Percentiles rank a stretch among this genome's conserved stretches.
phyloP scores from a whole-genome alignment of 75 land plant species.

The Azolla pinnata region DNA sequence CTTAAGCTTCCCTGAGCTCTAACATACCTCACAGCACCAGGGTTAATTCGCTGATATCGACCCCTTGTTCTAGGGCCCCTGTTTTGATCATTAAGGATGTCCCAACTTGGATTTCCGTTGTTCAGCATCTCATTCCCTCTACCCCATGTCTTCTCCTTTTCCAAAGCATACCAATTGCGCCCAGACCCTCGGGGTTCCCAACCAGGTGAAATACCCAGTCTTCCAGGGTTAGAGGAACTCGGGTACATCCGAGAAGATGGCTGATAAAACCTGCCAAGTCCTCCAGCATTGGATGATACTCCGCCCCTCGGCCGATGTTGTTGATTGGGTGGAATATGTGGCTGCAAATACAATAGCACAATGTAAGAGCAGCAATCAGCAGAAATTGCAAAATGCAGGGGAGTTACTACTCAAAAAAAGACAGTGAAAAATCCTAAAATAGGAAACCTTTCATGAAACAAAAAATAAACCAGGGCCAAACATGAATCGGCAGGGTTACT shows the following conservation, averaged over 20 bases:
- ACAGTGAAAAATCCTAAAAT: neutral
- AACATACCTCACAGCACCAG: constrained; percentile 22
- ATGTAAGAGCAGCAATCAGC: neutral
- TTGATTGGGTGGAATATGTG: constrained; percentile 44
- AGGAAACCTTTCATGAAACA: neutral
- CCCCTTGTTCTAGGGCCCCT: constrained; percentile 72
- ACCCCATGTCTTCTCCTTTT: constrained; percentile 51
- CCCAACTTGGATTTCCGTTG: constrained; percentile 52
- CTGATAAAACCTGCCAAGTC: constrained; percentile 26
- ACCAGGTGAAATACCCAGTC: constrained; percentile 39
- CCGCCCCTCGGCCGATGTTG: constrained; percentile 9
- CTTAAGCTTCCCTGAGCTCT: constrained; percentile 19
- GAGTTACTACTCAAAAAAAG: too few relatives aligned
- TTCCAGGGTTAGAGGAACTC: constrained; percentile 36
- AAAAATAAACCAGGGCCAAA: neutral
- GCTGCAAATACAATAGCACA: neutral
- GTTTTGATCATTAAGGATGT: constrained; percentile 77
- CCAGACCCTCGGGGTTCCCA: constrained; percentile 52
- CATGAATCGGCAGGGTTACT: too few relatives aligned
- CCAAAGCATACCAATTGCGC: constrained; percentile 38
- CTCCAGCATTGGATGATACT: constrained; percentile 21
- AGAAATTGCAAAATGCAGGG: neutral
- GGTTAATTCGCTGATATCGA: constrained; percentile 40
- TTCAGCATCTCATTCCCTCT: constrained; percentile 42
- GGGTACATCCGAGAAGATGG: constrained; percentile 42